These are phyloP conservation scores for Aspergillus sp. DNA, from an alignment of 2,329 filamentous ascomycete species.

Conservation along the genomic window DNA sequence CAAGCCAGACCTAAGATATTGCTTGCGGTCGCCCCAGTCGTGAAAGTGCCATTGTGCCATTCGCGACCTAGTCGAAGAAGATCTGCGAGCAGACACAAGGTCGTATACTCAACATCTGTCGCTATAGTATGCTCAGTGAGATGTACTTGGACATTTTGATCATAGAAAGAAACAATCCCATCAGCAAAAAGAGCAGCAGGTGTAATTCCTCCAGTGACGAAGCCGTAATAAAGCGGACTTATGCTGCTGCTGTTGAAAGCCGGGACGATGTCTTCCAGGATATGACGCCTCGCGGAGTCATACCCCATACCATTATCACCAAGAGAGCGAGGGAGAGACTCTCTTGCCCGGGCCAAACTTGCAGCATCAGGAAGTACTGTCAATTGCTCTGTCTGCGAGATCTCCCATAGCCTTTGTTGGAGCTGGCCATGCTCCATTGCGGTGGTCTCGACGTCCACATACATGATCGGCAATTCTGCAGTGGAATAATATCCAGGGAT, in stretches of 20 bases:
- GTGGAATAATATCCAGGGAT: neutral
- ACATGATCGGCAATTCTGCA: conserved; percentile 11
- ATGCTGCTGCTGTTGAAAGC: conserved; percentile 67
- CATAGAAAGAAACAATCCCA: conserved; percentile 74
- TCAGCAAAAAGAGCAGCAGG: conserved; percentile 80
- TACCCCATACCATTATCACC: conserved; percentile 30
- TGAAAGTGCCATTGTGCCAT: conserved; percentile 76
- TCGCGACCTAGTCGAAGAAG: conserved; percentile 60
- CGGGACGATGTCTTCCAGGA: conserved; percentile 44
- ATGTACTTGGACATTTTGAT: conserved; percentile 85
- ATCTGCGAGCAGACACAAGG: conserved; percentile 67
- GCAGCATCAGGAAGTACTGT: conserved; percentile 33
- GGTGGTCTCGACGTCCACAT: conserved; percentile 6
- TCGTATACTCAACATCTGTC: conserved; percentile 73
- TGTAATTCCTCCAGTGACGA: conserved; percentile 79
- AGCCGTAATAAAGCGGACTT: conserved; percentile 76
- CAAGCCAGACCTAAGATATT: conserved; percentile 66
- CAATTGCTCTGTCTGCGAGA: conserved; percentile 28
- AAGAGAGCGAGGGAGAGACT: conserved; percentile 32
- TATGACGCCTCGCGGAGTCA: conserved; percentile 34
- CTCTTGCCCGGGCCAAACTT: conserved; percentile 30
- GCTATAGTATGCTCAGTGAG: conserved; percentile 72
- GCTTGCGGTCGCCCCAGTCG: conserved; percentile 69
- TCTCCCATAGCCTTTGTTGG: conserved; percentile 31
- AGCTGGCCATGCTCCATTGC: conserved; percentile 20